Evolutionary conservation across 345 rosid species (phyloP).

Genomic region (Boechera divaricarpa): DNA sequence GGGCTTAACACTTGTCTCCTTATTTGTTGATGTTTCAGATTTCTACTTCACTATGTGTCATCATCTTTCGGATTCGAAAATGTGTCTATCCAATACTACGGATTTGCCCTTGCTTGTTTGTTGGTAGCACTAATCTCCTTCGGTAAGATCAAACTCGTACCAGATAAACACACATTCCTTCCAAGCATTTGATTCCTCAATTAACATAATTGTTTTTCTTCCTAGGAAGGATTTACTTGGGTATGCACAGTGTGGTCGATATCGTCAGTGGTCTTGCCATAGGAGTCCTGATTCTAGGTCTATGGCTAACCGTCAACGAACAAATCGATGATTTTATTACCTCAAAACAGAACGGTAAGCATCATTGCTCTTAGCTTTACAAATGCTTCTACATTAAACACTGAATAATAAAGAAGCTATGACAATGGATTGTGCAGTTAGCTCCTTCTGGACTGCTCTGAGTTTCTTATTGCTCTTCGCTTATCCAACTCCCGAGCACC

Average conservation of each 20-base stretch:
- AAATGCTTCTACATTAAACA: conserved; percentile 17
- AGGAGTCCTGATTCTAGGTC: conserved; percentile 70
- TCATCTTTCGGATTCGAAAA: conserved; percentile 49
- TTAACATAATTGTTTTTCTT: conserved; percentile 47
- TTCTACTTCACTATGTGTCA: conserved; percentile 68
- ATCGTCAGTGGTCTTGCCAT: conserved; percentile 72
- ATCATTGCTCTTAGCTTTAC: not conserved
- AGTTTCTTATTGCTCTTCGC: conserved; percentile 95
- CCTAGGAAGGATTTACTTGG: conserved; percentile 96
- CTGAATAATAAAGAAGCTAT: conserved; percentile 10
- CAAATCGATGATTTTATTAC: conserved; percentile 68
- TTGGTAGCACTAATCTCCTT: conserved; percentile 69
- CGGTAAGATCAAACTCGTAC: conserved; percentile 56
- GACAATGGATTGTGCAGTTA: conserved; percentile 60
- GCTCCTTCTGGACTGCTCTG: conserved; percentile 80
- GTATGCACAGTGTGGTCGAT: conserved; percentile 96
- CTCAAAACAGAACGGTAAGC: conserved; percentile 81
- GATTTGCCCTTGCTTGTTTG: conserved; percentile 64
- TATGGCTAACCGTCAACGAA: conserved; percentile 74
- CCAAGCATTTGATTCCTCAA: not conserved
- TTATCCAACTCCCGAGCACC: conserved; percentile 90
- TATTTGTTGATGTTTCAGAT: conserved; percentile 52
- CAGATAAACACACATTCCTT: conserved; percentile 15
- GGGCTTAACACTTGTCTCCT: conserved; percentile 10
- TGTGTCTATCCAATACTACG: conserved; percentile 52